Evolutionary conservation across 1,139 yeast genomes (phyloP), one percentile per base, ranked within the genome.

Genomic region (Geotrichum fermentans): DNA sequence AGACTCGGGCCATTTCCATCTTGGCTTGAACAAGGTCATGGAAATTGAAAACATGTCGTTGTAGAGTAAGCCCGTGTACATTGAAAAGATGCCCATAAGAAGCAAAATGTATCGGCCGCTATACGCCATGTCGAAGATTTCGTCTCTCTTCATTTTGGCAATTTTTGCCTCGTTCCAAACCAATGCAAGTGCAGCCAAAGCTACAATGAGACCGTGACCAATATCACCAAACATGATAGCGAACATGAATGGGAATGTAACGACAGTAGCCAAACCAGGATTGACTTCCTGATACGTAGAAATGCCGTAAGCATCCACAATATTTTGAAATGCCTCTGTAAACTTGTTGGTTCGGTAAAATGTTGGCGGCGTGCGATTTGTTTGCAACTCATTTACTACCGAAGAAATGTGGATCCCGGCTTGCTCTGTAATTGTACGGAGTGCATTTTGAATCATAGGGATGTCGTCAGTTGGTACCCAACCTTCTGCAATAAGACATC

Each of bases 191-290:
- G 95, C 95, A 10, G 86, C 90, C 56, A 87, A 66, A 40, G 82
- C 72, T 59, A 94, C 73, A 53, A 94, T 77, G 49, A 88, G 72
- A 16, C 98, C 98, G 66, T 92, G 99, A 3, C 99, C 99, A 54
- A 90, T 69, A 70, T 92, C 99, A 68, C 98, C 99, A 74, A 92
- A 92, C 99, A 92, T 92, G 59, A 94, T 86, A 33, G 98, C 97
- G 73, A 92, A 92, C 96, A 92, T 88, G 68, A 94, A 92, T 13
- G 99, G 99, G 71, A 92, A 92, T 0, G 99, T 92, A 32, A 92
- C 85, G 43, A 90, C 78, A 0, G 99, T 87, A 3, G 98, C 95
- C 56, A 92, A 74, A 49, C 96, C 97, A 1, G 98, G 97, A 62
- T 92, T 92, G 33, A 92, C 94, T 67, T 92, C 99, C 63, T 87